phyloP scores from a whole-genome alignment of 352 stramenopile genomes.

The Blastocystis sp. region DNA sequence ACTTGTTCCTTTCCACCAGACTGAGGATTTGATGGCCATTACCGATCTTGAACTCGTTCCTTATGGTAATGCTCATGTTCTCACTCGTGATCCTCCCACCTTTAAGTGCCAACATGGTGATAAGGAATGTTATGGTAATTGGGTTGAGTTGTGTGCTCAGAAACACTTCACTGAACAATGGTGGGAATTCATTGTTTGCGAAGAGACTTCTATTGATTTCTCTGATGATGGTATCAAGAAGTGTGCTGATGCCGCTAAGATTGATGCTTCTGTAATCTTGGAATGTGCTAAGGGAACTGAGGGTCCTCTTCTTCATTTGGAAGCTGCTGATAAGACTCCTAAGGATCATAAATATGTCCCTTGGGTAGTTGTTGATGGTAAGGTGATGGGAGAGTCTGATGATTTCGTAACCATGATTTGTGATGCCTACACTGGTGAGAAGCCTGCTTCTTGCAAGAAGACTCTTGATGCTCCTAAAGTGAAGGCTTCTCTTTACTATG shows the following conservation, averaged over 20 bases:
- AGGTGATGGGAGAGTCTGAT: slow-evolving; percentile 49
- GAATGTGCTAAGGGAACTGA: slow-evolving; percentile 63
- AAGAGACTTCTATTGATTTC: slow-evolving; percentile 60
- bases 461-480: neutral
- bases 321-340: slow-evolving; percentile 64
- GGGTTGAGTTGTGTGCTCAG: slow-evolving; percentile 50
- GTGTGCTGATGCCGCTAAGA: slow-evolving; percentile 2
- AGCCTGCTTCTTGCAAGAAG: slow-evolving; percentile 60
- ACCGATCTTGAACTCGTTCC: slow-evolving; percentile 64
- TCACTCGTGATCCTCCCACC: slow-evolving; percentile 67
- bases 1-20: neutral
- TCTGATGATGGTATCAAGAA: slow-evolving; percentile 61
- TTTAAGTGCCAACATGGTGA: slow-evolving; percentile 67
- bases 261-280: slow-evolving; percentile 42
- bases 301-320: slow-evolving; percentile 63
- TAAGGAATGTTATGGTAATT: slow-evolving; percentile 67
- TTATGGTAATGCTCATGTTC: slow-evolving; percentile 62
- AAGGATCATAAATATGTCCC: slow-evolving; percentile 63
- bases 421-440: slow-evolving; percentile 63
- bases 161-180: slow-evolving; percentile 54
- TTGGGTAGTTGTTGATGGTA: slow-evolving; percentile 65
- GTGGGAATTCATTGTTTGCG: slow-evolving; percentile 62
- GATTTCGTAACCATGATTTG: slow-evolving; percentile 55
- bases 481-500: slow-evolving; percentile 29
- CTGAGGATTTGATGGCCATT: slow-evolving; percentile 65